Evolutionary conservation across 148 eudicot species (phyloP).

Genomic region (Drosera capensis): DNA sequence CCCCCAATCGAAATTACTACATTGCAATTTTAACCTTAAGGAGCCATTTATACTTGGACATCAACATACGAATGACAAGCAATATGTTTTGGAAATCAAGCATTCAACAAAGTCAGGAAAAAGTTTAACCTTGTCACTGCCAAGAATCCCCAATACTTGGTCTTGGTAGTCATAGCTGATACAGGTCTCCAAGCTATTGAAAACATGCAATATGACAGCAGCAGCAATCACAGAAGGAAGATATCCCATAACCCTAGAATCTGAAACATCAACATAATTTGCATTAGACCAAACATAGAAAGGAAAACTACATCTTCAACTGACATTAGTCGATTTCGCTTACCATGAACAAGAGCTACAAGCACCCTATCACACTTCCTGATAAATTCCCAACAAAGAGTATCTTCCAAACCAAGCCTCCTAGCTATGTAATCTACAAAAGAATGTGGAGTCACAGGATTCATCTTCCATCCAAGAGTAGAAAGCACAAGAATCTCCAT

Average conservation of each 20-base stretch:
- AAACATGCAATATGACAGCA: slow-evolving; percentile 48
- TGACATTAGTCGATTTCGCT: no score
- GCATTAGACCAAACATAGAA: neutral
- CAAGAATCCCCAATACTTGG: slow-evolving; percentile 34
- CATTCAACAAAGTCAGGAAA: neutral
- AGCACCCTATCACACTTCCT: slow-evolving; percentile 35
- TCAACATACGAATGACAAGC: neutral
- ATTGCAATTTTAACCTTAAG: no score
- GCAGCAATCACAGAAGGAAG: slow-evolving; percentile 59
- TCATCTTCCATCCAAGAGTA: slow-evolving; percentile 57
- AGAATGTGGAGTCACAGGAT: slow-evolving; percentile 60
- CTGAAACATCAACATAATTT: slow-evolving; percentile 14
- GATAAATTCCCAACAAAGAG: slow-evolving; percentile 27
- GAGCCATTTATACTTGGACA: no score
- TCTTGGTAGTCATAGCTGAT: slow-evolving; percentile 26
- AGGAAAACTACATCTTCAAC: no score
- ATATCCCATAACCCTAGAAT: slow-evolving; percentile 34
- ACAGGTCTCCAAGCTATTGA: slow-evolving; percentile 33
- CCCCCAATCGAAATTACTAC: no score
- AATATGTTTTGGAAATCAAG: neutral
- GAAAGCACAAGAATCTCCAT: slow-evolving; percentile 65
- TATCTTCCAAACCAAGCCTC: slow-evolving; percentile 33
- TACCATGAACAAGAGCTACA: slow-evolving; percentile 41
- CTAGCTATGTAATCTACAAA: slow-evolving; percentile 45
- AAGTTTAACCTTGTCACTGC: slow-evolving; percentile 34